Conservation (phyloP, 495 filamentous ascomycete genomes). For the Terfezia boudieri region DNA sequence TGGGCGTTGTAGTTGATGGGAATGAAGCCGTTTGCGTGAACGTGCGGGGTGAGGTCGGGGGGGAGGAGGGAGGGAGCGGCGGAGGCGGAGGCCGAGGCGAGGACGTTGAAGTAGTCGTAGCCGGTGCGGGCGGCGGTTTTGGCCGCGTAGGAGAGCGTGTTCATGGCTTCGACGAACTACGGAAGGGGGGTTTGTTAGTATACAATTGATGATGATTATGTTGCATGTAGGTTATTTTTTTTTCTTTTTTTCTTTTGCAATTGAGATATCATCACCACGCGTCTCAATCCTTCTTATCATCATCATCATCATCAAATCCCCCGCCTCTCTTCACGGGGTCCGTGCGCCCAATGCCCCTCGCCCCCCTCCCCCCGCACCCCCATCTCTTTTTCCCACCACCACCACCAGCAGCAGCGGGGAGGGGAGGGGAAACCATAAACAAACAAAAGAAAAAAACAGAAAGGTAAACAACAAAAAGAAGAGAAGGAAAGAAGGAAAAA, state of each 20-base stretch:
- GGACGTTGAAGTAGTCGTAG: conserved; percentile 10
- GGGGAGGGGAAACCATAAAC: background rate
- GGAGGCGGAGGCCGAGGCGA: conserved; percentile 2
- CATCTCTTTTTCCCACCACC: too few relatives aligned
- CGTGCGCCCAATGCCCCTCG: background rate
- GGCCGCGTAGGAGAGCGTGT: conserved; percentile 13
- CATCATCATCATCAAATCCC: background rate
- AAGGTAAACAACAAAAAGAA: conserved; percentile 3
- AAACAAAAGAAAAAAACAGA: background rate
- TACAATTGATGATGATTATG: too few relatives aligned
- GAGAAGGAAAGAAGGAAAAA: conserved; percentile 11
- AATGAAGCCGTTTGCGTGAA: background rate
- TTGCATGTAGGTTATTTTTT: too few relatives aligned
- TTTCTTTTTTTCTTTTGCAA: too few relatives aligned
- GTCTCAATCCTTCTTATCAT: too few relatives aligned
- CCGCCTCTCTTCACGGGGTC: background rate
- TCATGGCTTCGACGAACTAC: conserved; percentile 17
- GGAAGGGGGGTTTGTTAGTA: too few relatives aligned
- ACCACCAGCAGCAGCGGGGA: background rate
- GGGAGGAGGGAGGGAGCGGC: background rate
- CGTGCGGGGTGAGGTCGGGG: background rate
- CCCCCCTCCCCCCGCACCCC: background rate
- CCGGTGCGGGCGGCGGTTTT: conserved; percentile 12
- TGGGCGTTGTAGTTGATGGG: background rate
- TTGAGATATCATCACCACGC: too few relatives aligned